These are phyloP conservation scores for Rhizoclosmatium sp. DNA, from an alignment of 192 early-diverging fungal species.

Conservation along the genomic window DNA sequence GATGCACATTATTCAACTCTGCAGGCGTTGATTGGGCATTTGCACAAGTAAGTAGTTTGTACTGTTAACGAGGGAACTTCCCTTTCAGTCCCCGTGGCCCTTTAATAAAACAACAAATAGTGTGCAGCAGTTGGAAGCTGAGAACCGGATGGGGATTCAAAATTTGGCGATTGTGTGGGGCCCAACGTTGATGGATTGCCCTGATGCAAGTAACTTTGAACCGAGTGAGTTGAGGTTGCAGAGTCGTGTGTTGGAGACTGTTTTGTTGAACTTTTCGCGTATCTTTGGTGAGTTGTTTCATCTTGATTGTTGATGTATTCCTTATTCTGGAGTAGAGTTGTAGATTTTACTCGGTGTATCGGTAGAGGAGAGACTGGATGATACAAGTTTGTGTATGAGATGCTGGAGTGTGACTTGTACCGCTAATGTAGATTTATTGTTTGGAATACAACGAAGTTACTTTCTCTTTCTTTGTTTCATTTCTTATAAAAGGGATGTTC, in stretches of 20 bases:
- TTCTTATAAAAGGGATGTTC: neutral
- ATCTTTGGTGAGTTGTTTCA: slow-evolving; percentile 66
- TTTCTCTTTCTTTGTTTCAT: neutral
- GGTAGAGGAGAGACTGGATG: too few relatives aligned
- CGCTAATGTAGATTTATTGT: neutral
- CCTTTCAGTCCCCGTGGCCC: slow-evolving; percentile 6
- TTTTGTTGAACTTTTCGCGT: slow-evolving; percentile 66
- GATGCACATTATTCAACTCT: slow-evolving; percentile 88
- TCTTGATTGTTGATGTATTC: neutral
- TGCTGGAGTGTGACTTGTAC: too few relatives aligned
- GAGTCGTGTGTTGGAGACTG: slow-evolving; percentile 69
- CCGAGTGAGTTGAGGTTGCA: slow-evolving; percentile 68
- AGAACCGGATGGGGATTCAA: slow-evolving; percentile 87
- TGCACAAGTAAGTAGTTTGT: slow-evolving; percentile 67
- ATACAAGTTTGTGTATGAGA: neutral
- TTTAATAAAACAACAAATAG: slow-evolving; percentile 46
- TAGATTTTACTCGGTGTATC: too few relatives aligned
- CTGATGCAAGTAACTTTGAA: slow-evolving; percentile 42
- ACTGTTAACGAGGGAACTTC: neutral
- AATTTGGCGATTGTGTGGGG: slow-evolving; percentile 95
- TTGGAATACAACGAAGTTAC: neutral
- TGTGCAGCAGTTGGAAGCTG: slow-evolving; percentile 76
- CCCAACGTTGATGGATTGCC: slow-evolving; percentile 79
- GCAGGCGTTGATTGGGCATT: slow-evolving; percentile 79
- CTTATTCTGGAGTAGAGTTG: too few relatives aligned